These are phyloP conservation scores for Elsinoe arachidis DNA, from an alignment of 2,329 filamentous ascomycete species.

Conservation along the genomic window DNA sequence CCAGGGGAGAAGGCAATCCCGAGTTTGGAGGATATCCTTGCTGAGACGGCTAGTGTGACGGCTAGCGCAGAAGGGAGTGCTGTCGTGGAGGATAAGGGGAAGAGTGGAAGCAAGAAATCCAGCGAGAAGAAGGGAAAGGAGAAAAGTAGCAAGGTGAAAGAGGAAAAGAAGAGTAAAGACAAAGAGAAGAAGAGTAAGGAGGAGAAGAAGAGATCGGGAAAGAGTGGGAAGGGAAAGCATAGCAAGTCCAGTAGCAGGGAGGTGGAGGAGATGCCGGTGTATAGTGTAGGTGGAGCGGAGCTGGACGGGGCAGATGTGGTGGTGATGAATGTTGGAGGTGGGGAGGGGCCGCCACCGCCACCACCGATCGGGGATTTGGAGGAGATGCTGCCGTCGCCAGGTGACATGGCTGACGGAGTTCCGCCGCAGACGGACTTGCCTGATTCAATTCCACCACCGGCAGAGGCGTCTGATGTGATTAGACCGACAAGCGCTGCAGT, in stretches of 20 bases:
- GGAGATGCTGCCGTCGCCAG: not conserved
- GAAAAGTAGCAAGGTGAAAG: not conserved
- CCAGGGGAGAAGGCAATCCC: not conserved
- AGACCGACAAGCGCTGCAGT: not conserved
- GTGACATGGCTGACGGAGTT: too few relatives aligned
- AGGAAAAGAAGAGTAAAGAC: not conserved
- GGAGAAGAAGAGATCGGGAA: not conserved
- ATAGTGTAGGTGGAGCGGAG: not conserved
- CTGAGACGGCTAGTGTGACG: not conserved
- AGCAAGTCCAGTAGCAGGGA: not conserved
- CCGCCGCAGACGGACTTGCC: too few relatives aligned
- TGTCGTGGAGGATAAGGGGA: not conserved
- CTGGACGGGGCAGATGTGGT: not conserved
- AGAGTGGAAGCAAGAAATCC: too few relatives aligned
- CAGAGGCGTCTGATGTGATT: not conserved
- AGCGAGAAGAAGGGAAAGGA: not conserved
- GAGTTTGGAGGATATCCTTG: not conserved
- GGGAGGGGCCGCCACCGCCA: not conserved
- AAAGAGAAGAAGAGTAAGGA: not conserved
- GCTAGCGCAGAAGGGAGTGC: not conserved
- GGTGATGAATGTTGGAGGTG: constrained; percentile 8
- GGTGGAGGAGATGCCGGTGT: not conserved
- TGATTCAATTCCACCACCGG: not conserved
- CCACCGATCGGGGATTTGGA: not conserved
- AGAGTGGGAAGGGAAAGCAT: constrained; percentile 5